Percentiles rank a stretch among this genome's conserved stretches.
phyloP scores from a whole-genome alignment of 768 basidiomycete species.

The Tricholoma terreum region DNA sequence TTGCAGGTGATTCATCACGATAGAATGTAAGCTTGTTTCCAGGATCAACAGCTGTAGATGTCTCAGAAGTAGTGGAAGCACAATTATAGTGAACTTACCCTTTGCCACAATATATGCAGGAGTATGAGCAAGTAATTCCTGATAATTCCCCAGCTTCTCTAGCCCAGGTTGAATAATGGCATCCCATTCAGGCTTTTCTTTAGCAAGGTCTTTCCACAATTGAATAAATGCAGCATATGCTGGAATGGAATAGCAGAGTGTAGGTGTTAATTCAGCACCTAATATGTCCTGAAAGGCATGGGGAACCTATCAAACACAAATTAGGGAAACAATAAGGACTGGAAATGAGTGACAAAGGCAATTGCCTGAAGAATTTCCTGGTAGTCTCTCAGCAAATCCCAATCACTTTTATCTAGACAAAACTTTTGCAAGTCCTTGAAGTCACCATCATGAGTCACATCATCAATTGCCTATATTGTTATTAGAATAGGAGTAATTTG shows the following conservation, averaged over 20 bases:
- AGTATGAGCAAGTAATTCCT: slow-evolving; percentile 1
- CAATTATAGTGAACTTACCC: slow-evolving; percentile 6
- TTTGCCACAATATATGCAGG: slow-evolving; percentile 13
- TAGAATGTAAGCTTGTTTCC: slow-evolving; percentile 4
- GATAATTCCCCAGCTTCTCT: slow-evolving; percentile 15
- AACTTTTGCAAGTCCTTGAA: slow-evolving; percentile 24
- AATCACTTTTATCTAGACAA: slow-evolving; percentile 17
- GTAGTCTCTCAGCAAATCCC: slow-evolving; percentile 19
- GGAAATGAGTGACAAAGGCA: not conserved
- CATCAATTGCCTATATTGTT: slow-evolving; percentile 20
- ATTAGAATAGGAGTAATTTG: not conserved
- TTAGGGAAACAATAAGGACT: not conserved
- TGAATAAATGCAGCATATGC: slow-evolving; percentile 15
- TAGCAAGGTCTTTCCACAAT: slow-evolving; percentile 9
- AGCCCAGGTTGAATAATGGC: slow-evolving; percentile 15
- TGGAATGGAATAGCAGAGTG: slow-evolving; percentile 17
- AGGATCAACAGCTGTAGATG: slow-evolving; percentile 9
- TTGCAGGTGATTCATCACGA: not conserved
- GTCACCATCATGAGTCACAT: slow-evolving; percentile 16
- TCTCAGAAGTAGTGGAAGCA: not conserved
- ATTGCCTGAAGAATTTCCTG: slow-evolving; percentile 15
- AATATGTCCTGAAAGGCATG: slow-evolving; percentile 23
- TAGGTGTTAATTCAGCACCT: too few relatives aligned
- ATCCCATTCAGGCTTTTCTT: slow-evolving; percentile 1
- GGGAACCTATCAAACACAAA: slow-evolving; percentile 10